A percentile compares a stretch with the other conserved stretches of the same genome.
Evolutionary conservation across 768 basidiomycete genomes (phyloP).

Genomic region (Coprinopsis sp.): DNA sequence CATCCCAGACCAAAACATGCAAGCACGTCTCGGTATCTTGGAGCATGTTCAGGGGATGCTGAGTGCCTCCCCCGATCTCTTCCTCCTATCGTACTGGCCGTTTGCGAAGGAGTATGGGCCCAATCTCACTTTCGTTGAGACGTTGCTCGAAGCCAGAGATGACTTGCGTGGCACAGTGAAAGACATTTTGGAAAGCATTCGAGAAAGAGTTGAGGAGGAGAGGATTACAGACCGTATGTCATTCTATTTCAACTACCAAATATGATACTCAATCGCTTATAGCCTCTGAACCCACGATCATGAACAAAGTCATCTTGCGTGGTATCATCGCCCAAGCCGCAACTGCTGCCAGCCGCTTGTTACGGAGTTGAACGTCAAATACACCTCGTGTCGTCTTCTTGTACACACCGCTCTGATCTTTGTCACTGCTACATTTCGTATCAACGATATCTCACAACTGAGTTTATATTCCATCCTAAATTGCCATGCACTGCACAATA

Average conservation of each 20-base stretch:
- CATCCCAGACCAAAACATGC: conserved; percentile 76
- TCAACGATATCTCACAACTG: conserved; percentile 12
- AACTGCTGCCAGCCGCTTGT: conserved; percentile 69
- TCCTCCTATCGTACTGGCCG: conserved; percentile 88
- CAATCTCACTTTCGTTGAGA: conserved; percentile 87
- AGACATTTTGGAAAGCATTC: conserved; percentile 92
- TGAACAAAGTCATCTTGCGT: conserved; percentile 86
- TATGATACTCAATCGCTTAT: conserved; percentile 13
- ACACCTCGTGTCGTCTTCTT: not conserved
- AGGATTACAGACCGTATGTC: conserved; percentile 73
- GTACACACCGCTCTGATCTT: not conserved
- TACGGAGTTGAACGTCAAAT: conserved; percentile 42
- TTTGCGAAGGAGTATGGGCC: conserved; percentile 95
- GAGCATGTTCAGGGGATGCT: conserved; percentile 79
- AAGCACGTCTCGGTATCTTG: conserved; percentile 78
- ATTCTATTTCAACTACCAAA: not conserved
- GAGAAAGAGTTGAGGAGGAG: conserved; percentile 90
- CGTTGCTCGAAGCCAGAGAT: conserved; percentile 81
- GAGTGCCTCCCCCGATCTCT: conserved; percentile 82
- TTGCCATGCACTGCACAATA: too few species aligned
- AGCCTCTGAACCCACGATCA: conserved; percentile 84
- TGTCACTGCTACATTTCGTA: not conserved
- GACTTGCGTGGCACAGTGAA: conserved; percentile 82
- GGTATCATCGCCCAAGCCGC: too few species aligned
- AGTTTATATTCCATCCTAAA: too few species aligned